phyloP scores from a whole-genome alignment of 2,329 filamentous ascomycete species.

The Aspergillus alliaceus region DNA sequence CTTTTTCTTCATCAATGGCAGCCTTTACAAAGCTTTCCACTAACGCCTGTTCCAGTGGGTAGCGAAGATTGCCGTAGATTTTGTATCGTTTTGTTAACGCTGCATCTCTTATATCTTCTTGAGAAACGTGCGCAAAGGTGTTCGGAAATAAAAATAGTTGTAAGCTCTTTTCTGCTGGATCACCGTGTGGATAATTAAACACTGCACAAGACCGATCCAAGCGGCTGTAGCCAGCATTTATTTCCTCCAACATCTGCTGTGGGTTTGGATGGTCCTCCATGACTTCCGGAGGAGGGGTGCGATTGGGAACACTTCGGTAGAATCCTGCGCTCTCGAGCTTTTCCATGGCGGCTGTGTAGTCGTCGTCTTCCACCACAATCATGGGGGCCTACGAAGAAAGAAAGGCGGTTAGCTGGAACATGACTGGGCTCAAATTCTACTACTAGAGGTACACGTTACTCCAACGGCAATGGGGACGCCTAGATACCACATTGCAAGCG shows the following conservation, averaged over 20 bases:
- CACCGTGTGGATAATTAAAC: slow-evolving; percentile 22
- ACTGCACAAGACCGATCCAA: slow-evolving; percentile 20
- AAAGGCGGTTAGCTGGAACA: neutral
- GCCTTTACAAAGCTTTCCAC: slow-evolving; percentile 16
- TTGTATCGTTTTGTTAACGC: neutral
- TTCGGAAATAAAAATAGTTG: slow-evolving; percentile 6
- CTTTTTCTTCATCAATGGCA: slow-evolving; percentile 26
- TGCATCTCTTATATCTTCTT: slow-evolving; percentile 2
- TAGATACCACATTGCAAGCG: slow-evolving; percentile 11
- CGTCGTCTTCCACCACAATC: slow-evolving; percentile 23
- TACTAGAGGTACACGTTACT: neutral
- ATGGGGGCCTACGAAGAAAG: slow-evolving; percentile 10
- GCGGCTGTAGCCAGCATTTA: slow-evolving; percentile 24
- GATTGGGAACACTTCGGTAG: slow-evolving; percentile 19
- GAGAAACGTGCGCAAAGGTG: slow-evolving; percentile 5
- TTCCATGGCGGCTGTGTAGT: slow-evolving; percentile 19
- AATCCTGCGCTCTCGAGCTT: slow-evolving; percentile 23
- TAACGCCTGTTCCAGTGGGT: slow-evolving; percentile 8
- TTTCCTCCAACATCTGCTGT: slow-evolving; percentile 16
- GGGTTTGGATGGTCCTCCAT: slow-evolving; percentile 13
- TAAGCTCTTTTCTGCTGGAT: neutral
- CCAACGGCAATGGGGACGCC: neutral
- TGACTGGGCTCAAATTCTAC: neutral
- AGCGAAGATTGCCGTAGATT: slow-evolving; percentile 6
- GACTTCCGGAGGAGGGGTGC: slow-evolving; percentile 15